Evolutionary conservation across 495 filamentous ascomycete species (phyloP), one percentile per base, ranked within the genome.

Genomic region (Penicillium egyptiacum): DNA sequence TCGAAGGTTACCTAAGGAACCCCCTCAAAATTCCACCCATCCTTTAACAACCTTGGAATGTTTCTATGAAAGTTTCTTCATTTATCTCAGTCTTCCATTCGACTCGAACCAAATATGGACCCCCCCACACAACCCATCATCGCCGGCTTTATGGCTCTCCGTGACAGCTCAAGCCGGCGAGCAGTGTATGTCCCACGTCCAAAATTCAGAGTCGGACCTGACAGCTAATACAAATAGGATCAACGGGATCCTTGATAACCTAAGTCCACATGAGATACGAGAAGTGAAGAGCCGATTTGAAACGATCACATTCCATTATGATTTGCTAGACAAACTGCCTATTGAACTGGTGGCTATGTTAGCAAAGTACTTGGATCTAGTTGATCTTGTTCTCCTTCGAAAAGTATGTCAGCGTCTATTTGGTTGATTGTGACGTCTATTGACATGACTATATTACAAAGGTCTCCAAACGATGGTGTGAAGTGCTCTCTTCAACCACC

Each of bases 301-400:
- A 41, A 7, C 50, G 6, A 50, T 44, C 2, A 56, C 55, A 19
- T 68, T 76, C 23, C 60, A 70, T 35, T 61, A 56, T n/a, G 75
- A 78, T 56, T 61, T 78, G 10, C 40, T 76, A 1, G 68, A 67
- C 26, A 57, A 56, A 3, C 49, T 75, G 35, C 75, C 74, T 1
- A 9, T 64, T 2, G 75, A 78, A 54, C 42, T 78, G 10, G 60
- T 64, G 2, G 53, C 63, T 7, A 53, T 69, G 11, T 51, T 76
- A 26, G 51, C 51, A 8, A 44, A 57, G 11, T 57, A 68, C 49
- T 33, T 76, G 19, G 35, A 53, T 28, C 17, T 75, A 1, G 23
- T 33, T 7, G 71, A 76, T 23, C 4, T 72, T 25, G 17, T 74
- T 41, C 19, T 57, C 9, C 57, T 72, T 12, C 67, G 62, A 30